Conservation (phyloP, 148 eudicot species). For the Chenopodium quinoa region DNA sequence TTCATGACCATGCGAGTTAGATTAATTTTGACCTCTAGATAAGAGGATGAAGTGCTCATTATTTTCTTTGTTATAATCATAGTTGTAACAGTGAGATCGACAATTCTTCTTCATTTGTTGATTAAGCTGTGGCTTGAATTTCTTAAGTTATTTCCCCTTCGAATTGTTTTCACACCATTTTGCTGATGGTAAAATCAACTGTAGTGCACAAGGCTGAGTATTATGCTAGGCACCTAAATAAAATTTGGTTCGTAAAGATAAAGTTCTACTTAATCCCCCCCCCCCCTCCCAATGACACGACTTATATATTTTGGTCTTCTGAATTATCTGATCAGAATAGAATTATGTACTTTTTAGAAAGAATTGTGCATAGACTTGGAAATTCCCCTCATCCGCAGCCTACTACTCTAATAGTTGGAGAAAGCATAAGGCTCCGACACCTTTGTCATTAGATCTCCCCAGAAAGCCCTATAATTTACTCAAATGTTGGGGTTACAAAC, state of each 20-base stretch:
- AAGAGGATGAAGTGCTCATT: too few relatives aligned
- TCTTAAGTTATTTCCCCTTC: too few relatives aligned
- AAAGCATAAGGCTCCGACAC: neutral
- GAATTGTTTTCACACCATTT: too few relatives aligned
- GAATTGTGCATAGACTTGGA: neutral
- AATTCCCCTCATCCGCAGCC: neutral
- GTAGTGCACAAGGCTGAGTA: neutral
- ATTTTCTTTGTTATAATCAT: too few relatives aligned
- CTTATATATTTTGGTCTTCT: neutral
- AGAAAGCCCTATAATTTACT: neutral
- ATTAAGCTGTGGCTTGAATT: too few relatives aligned
- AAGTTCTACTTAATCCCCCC: neutral
- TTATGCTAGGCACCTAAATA: neutral
- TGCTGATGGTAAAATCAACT: neutral
- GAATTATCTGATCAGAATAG: neutral
- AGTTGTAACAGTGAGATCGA: too few relatives aligned
- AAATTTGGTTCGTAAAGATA: neutral
- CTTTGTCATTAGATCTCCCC: neutral
- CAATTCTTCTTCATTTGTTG: too few relatives aligned
- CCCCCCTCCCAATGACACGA: neutral
- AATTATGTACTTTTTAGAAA: neutral
- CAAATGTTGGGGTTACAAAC: neutral
- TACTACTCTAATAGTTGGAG: neutral
- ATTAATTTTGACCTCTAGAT: too few relatives aligned
- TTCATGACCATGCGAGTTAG: neutral